Evolutionary conservation across 345 rosid species (phyloP).

Genomic region (Gossypium anomalum): DNA sequence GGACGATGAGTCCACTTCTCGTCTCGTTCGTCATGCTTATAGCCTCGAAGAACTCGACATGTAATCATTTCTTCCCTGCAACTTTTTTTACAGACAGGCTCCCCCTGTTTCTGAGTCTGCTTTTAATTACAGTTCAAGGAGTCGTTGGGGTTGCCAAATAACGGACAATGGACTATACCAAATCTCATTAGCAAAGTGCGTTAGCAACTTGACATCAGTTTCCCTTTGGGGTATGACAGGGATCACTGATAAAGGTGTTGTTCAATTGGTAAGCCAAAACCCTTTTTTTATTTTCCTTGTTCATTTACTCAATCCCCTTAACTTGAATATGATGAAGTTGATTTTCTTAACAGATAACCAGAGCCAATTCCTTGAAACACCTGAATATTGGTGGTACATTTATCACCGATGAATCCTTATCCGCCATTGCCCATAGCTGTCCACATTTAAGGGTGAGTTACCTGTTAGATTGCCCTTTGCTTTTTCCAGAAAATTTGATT

Average conservation of each 20-base stretch:
- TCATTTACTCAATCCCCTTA: neutral
- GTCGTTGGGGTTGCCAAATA: slow-evolving; percentile 90
- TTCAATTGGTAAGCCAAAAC: slow-evolving; percentile 56
- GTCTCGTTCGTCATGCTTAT: slow-evolving; percentile 64
- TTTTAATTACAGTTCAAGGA: slow-evolving; percentile 55
- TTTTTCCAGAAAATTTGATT: neutral
- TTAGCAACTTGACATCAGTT: slow-evolving; percentile 58
- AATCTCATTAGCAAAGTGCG: slow-evolving; percentile 66
- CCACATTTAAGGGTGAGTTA: slow-evolving; percentile 60
- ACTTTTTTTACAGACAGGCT: too few species aligned
- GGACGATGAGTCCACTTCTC: slow-evolving; percentile 78
- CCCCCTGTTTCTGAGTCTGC: too few species aligned
- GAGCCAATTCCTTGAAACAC: slow-evolving; percentile 65
- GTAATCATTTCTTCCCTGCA: slow-evolving; percentile 27
- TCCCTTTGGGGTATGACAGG: slow-evolving; percentile 91
- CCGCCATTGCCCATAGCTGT: slow-evolving; percentile 70
- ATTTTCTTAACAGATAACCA: slow-evolving; percentile 44
- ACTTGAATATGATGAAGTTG: neutral
- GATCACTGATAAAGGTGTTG: slow-evolving; percentile 82
- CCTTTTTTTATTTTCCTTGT: neutral
- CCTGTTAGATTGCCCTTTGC: neutral
- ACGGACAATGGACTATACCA: slow-evolving; percentile 69
- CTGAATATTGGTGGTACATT: slow-evolving; percentile 90
- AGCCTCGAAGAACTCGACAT: slow-evolving; percentile 85
- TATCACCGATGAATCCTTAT: slow-evolving; percentile 74